Percentiles rank a stretch among this genome's conserved stretches.
Evolutionary conservation across 2,329 filamentous ascomycete genomes (phyloP).

Genomic region (Pseudogymnoascus destructans): DNA sequence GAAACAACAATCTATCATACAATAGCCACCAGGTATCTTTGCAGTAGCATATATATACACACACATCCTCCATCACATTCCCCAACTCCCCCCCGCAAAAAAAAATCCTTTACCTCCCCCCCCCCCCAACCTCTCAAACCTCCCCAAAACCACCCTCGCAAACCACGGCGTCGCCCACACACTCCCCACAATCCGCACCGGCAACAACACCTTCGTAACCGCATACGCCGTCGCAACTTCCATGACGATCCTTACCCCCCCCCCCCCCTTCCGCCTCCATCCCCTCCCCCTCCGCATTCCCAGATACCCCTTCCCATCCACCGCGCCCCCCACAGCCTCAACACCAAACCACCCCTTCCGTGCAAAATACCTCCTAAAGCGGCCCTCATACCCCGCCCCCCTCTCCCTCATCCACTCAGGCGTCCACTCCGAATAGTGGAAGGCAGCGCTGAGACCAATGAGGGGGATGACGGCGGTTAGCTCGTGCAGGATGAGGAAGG

Average conservation of each 20-base stretch:
- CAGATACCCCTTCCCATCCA: too few species aligned
- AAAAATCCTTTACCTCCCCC: too few species aligned
- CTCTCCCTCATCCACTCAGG: conserved; percentile 32
- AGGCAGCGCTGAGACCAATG: conserved; percentile 57
- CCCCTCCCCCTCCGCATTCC: conserved; percentile 24
- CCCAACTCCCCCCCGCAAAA: too few species aligned
- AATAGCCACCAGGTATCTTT: neutral
- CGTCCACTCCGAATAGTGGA: conserved; percentile 68
- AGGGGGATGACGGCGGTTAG: conserved; percentile 76
- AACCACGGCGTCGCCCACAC: conserved; percentile 91
- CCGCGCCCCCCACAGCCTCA: conserved; percentile 26
- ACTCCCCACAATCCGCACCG: conserved; percentile 62
- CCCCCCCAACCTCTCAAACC: conserved; percentile 27
- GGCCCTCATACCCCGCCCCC: conserved; percentile 47
- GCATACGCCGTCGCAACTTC: conserved; percentile 82
- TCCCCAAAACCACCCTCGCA: conserved; percentile 50
- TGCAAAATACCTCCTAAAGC: conserved; percentile 65
- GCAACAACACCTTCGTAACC: conserved; percentile 74
- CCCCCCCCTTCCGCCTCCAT: conserved; percentile 19
- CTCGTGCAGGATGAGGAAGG: conserved; percentile 86
- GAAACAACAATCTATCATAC: neutral
- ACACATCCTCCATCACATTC: neutral
- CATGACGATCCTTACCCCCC: conserved; percentile 37
- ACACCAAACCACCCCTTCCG: conserved; percentile 72
- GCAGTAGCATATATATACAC: neutral